A percentile compares a stretch with the other conserved stretches of the same genome.
Conservation (phyloP, 1,284 basidiomycete species). For the Tremellales sp. region DNA sequence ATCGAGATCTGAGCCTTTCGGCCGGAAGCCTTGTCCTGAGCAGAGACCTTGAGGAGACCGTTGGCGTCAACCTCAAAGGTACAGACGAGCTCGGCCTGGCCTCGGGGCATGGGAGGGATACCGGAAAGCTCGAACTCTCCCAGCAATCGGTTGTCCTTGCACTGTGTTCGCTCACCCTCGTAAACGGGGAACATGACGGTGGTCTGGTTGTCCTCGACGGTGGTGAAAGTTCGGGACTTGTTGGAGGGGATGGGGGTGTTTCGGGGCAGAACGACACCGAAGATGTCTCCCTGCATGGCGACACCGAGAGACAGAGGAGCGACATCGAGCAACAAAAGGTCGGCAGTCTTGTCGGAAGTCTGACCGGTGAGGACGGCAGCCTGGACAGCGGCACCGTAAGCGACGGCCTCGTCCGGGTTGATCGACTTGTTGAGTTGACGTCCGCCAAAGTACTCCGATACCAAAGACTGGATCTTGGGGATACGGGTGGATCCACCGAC, state of each 20-base stretch:
- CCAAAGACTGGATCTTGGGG: slow-evolving; percentile 94
- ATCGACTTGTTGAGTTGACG: slow-evolving; percentile 94
- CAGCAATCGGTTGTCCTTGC: slow-evolving; percentile 92
- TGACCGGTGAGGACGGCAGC: slow-evolving; percentile 95
- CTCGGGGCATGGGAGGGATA: slow-evolving; percentile 94
- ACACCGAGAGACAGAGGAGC: slow-evolving; percentile 95
- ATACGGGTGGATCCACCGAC: slow-evolving; percentile 99
- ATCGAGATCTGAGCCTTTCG: slow-evolving; percentile 84
- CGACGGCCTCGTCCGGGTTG: slow-evolving; percentile 99
- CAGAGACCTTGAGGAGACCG: slow-evolving; percentile 87
- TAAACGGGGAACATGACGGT: slow-evolving; percentile 97
- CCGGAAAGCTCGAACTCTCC: slow-evolving; percentile 97
- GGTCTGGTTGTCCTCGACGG: slow-evolving; percentile 97
- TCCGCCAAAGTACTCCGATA: slow-evolving; percentile 98
- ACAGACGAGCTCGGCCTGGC: slow-evolving; percentile 91
- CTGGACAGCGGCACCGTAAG: slow-evolving; percentile 98
- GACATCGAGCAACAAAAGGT: slow-evolving; percentile 91
- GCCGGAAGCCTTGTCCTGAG: slow-evolving; percentile 89
- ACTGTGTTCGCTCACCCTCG: slow-evolving; percentile 96
- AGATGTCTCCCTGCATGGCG: slow-evolving; percentile 96
- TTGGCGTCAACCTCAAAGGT: slow-evolving; percentile 98
- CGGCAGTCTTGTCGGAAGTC: slow-evolving; percentile 92
- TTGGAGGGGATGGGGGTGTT: slow-evolving; percentile 97
- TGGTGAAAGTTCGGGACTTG: slow-evolving; percentile 94
- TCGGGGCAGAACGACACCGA: slow-evolving; percentile 91